Evolutionary conservation across 2,329 filamentous ascomycete species (phyloP).

Genomic region (Aspergillus sp.): DNA sequence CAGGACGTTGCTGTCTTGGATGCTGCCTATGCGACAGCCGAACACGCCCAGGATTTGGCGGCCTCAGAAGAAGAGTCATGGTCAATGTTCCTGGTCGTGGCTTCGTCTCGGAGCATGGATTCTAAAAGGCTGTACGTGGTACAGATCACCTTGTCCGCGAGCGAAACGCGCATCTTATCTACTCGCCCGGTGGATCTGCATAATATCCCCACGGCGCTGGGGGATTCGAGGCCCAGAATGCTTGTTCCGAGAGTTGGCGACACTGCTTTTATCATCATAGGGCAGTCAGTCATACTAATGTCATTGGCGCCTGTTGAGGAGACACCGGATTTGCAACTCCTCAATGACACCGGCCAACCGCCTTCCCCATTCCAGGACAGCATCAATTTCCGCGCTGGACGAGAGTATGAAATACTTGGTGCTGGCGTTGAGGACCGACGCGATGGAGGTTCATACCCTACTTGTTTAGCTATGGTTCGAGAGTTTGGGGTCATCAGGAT

Average conservation of each 20-base stretch:
- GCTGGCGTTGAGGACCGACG: slow-evolving; percentile 37
- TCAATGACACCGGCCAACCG: slow-evolving; percentile 54
- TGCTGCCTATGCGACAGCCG: slow-evolving; percentile 52
- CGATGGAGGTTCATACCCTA: slow-evolving; percentile 29
- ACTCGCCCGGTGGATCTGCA: slow-evolving; percentile 61
- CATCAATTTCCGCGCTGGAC: slow-evolving; percentile 59
- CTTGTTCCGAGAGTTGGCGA: slow-evolving; percentile 70
- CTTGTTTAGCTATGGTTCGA: slow-evolving; percentile 47
- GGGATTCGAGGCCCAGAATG: slow-evolving; percentile 50
- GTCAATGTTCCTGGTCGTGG: slow-evolving; percentile 52
- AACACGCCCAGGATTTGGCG: slow-evolving; percentile 37
- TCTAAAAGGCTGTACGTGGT: slow-evolving; percentile 62
- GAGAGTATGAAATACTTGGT: slow-evolving; percentile 42
- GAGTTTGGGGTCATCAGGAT: slow-evolving; percentile 51
- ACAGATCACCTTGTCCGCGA: slow-evolving; percentile 53
- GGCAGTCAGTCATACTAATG: slow-evolving; percentile 64
- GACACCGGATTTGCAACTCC: slow-evolving; percentile 66
- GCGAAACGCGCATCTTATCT: slow-evolving; percentile 49
- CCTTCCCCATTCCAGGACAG: slow-evolving; percentile 73
- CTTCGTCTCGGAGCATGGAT: slow-evolving; percentile 42
- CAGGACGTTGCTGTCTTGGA: slow-evolving; percentile 67
- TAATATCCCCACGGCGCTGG: slow-evolving; percentile 39
- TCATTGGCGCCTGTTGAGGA: slow-evolving; percentile 61
- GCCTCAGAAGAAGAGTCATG: slow-evolving; percentile 41
- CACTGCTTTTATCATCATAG: slow-evolving; percentile 74